Conservation (phyloP, 2,329 filamentous ascomycete species). For the Chrysoporthe puriensis region DNA sequence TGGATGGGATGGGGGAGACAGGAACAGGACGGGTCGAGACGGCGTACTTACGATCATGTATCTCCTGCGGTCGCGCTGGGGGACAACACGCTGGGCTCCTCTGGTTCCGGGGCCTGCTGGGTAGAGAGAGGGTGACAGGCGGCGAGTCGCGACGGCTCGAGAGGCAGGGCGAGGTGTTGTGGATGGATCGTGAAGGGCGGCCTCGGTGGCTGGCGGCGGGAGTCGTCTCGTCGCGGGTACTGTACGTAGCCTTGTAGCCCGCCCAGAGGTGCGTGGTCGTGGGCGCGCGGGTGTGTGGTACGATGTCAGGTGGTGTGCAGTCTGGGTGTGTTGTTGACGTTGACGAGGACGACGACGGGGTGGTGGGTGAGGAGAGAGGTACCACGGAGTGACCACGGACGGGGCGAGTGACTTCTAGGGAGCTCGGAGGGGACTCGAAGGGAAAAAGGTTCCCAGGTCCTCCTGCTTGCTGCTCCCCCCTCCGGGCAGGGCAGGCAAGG, state of each 20-base stretch:
- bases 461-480: background rate
- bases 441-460: background rate
- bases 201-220: background rate
- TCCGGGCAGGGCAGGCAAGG: background rate
- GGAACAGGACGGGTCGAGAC: background rate
- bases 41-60: slow-evolving; percentile 16
- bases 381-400: slow-evolving; percentile 6
- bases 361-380: slow-evolving; percentile 2
- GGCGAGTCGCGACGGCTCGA: background rate
- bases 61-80: background rate
- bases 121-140: background rate
- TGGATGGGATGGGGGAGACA: background rate
- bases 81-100: slow-evolving; percentile 8
- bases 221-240: background rate
- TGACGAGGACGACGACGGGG: background rate
- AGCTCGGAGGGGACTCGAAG: background rate
- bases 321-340: background rate
- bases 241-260: slow-evolving; percentile 2
- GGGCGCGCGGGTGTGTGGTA: background rate
- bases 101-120: background rate
- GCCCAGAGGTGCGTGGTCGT: background rate
- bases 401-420: background rate
- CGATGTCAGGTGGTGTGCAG: slow-evolving; percentile 1
- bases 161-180: background rate
- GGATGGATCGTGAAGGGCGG: background rate